Evolutionary conservation across 805 yeast species (phyloP).

Genomic region (Komagataella pseudopastoris): DNA sequence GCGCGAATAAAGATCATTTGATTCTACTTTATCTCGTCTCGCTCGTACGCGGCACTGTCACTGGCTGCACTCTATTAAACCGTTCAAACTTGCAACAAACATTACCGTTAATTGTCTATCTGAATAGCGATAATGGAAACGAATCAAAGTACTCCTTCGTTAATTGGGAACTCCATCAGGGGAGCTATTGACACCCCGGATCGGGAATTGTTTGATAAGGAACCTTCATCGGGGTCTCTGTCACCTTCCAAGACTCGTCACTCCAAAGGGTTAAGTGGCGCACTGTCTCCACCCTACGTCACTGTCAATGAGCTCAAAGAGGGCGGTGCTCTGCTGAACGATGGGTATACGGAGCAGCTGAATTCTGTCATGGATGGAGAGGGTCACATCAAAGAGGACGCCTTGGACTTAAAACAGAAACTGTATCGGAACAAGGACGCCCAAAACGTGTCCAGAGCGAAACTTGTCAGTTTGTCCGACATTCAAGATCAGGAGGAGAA

Average conservation of each 20-base stretch:
- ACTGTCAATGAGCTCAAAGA: slow-evolving; percentile 25
- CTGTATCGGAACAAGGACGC: background rate
- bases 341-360: slow-evolving; percentile 43
- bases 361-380: slow-evolving; percentile 36
- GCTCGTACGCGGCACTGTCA: slow-evolving; percentile 13
- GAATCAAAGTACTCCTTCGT: slow-evolving; percentile 24
- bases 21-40: background rate
- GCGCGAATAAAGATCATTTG: background rate
- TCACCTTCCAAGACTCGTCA: slow-evolving; percentile 2
- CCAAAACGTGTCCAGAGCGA: background rate
- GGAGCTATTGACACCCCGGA: slow-evolving; percentile 9
- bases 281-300: slow-evolving; percentile 13
- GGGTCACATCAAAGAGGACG: slow-evolving; percentile 39
- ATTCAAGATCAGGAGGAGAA: background rate
- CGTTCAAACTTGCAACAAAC: background rate
- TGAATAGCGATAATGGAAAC: slow-evolving; percentile 2
- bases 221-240: background rate
- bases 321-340: slow-evolving; percentile 43
- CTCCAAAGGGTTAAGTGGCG: slow-evolving; percentile 1
- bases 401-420: slow-evolving; percentile 17
- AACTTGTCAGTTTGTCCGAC: background rate
- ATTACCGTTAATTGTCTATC: background rate
- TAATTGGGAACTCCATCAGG: slow-evolving; percentile 38
- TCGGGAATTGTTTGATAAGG: background rate
- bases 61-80: background rate